A percentile compares a stretch with the other conserved stretches of the same genome.
Evolutionary conservation across 352 stramenopile species (phyloP).

Genomic region (Phytophthora colocasiae): DNA sequence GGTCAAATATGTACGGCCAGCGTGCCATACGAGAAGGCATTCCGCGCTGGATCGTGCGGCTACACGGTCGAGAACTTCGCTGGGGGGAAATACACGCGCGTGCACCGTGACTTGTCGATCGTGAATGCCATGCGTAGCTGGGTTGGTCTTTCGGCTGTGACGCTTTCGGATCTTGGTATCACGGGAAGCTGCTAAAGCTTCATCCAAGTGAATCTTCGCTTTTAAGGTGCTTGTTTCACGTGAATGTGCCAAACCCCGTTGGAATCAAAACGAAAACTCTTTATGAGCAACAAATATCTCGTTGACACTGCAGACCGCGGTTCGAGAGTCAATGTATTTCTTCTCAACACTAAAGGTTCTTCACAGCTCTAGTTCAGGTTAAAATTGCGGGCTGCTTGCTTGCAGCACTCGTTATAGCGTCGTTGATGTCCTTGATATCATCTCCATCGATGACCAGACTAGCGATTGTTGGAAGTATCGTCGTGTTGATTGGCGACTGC

Average conservation of each 20-base stretch:
- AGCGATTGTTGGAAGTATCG: constrained; percentile 43
- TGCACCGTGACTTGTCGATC: constrained; percentile 70
- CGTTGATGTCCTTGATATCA: constrained; percentile 46
- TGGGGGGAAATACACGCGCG: constrained; percentile 71
- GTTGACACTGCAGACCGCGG: too few species aligned
- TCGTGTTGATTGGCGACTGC: constrained; percentile 40
- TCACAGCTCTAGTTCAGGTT: neutral
- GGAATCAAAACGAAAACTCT: too few species aligned
- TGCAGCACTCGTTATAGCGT: constrained; percentile 40
- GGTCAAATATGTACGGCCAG: constrained; percentile 43
- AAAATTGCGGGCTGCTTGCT: constrained; percentile 33
- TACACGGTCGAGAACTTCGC: constrained; percentile 66
- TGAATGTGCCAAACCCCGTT: too few species aligned
- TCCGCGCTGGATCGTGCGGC: constrained; percentile 54
- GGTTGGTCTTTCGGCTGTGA: constrained; percentile 48
- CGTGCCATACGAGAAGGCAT: constrained; percentile 61
- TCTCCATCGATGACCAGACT: constrained; percentile 44
- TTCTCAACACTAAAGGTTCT: too few species aligned
- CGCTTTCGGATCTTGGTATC: constrained; percentile 46
- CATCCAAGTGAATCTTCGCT: neutral
- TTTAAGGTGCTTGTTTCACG: too few species aligned
- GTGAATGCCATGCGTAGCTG: constrained; percentile 73
- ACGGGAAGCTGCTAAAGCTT: constrained; percentile 41
- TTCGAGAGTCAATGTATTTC: too few species aligned
- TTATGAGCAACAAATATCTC: too few species aligned